phyloP scores from a whole-genome alignment of 1,284 basidiomycete genomes.

The Pseudomicrostroma phylloplanum region DNA sequence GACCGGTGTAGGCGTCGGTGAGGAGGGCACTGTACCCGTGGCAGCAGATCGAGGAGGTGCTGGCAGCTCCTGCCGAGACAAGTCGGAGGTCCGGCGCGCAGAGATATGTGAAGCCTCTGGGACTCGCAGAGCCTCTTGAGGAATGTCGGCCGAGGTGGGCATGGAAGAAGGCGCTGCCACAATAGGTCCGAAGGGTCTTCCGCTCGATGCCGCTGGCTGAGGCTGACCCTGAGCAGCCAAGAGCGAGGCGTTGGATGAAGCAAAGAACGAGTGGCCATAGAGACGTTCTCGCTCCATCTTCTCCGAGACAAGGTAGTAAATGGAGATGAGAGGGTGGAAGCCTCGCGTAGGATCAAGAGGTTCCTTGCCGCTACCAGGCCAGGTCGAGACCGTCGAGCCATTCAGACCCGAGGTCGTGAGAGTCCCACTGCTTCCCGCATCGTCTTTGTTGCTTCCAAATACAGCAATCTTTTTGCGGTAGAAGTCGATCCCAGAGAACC shows the following conservation, averaged over 20 bases:
- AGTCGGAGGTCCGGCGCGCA: constrained; percentile 29
- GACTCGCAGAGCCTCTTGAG: constrained; percentile 39
- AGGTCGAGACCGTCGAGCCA: constrained; percentile 16
- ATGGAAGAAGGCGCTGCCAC: constrained; percentile 20
- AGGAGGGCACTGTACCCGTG: constrained; percentile 8
- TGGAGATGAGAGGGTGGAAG: constrained; percentile 89
- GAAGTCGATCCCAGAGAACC: constrained; percentile 90
- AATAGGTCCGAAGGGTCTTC: background rate
- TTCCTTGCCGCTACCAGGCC: constrained; percentile 45
- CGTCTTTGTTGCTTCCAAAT: constrained; percentile 30
- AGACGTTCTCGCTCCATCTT: constrained; percentile 89
- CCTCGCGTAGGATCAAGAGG: constrained; percentile 76
- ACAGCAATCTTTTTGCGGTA: constrained; percentile 73
- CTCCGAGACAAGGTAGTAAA: constrained; percentile 91
- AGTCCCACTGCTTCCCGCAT: constrained; percentile 15
- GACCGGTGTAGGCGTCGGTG: constrained; percentile 39
- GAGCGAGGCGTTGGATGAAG: constrained; percentile 71
- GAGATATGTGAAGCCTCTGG: constrained; percentile 44
- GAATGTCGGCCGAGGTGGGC: constrained; percentile 49
- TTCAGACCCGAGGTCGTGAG: constrained; percentile 26
- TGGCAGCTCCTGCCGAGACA: constrained; percentile 22
- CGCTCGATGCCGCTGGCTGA: background rate
- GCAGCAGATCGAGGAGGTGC: constrained; percentile 12
- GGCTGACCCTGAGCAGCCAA: constrained; percentile 6
- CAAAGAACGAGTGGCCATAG: constrained; percentile 88